These are phyloP conservation scores for Thalassiosira ordinaria DNA, from an alignment of 352 stramenopile species.

Conservation along the genomic window DNA sequence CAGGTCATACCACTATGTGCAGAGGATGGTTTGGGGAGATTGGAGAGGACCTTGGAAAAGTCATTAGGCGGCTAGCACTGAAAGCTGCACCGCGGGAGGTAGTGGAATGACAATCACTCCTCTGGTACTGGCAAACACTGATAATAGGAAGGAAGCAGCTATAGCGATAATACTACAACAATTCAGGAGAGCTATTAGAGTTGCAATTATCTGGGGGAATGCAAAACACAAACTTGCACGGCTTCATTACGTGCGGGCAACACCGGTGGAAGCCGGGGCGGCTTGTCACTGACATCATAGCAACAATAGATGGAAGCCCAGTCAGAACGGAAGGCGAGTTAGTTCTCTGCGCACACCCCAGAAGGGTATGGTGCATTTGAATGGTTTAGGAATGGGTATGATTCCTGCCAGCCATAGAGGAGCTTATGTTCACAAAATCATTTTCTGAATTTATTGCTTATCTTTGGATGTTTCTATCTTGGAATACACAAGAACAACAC, in stretches of 20 bases:
- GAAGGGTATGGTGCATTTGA: too few relatives aligned
- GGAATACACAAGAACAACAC: too few relatives aligned
- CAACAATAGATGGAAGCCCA: slow-evolving; percentile 1
- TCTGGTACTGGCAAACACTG: neutral
- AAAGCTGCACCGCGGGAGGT: neutral
- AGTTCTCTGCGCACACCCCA: too few relatives aligned
- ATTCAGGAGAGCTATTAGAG: neutral
- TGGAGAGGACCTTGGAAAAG: neutral
- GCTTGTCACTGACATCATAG: neutral
- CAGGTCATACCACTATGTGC: neutral
- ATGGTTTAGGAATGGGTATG: too few relatives aligned
- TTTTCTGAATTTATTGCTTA: too few relatives aligned
- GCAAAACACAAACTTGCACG: neutral
- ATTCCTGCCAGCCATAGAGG: too few relatives aligned
- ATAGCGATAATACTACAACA: neutral
- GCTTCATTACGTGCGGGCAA: neutral
- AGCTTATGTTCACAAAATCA: too few relatives aligned
- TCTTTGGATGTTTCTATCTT: too few relatives aligned
- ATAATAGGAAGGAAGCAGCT: neutral
- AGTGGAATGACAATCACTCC: neutral
- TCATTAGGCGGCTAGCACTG: neutral
- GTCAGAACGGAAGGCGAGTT: neutral
- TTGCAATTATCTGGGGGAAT: neutral
- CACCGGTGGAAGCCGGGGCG: neutral
- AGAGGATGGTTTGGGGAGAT: neutral